Conservation (phyloP, 2,329 filamentous ascomycete species). For the Chrysoporthe cubensis region DNA sequence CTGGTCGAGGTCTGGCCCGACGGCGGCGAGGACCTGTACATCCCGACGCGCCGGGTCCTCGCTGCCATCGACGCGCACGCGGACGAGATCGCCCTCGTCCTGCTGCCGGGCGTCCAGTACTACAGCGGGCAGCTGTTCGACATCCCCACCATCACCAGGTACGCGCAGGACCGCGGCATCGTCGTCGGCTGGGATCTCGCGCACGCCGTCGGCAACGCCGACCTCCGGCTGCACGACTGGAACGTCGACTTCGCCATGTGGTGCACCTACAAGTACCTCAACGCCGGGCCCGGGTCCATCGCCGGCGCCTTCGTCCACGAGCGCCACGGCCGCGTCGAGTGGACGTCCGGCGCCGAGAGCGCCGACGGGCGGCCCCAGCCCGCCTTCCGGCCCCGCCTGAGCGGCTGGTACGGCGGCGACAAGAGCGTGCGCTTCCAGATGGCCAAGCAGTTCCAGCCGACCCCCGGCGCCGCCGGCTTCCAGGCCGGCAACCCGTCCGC, state of each 20-base stretch:
- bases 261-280: conserved; percentile 96
- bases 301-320: conserved; percentile 82
- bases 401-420: conserved; percentile 88
- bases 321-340: conserved; percentile 63
- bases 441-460: conserved; percentile 79
- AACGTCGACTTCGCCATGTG: conserved; percentile 88
- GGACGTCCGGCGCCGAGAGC: conserved; percentile 45
- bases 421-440: conserved; percentile 79
- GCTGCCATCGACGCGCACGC: conserved; percentile 75
- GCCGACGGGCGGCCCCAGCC: conserved; percentile 40
- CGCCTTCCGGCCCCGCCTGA: conserved; percentile 67
- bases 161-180: conserved; percentile 74
- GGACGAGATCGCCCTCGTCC: conserved; percentile 71
- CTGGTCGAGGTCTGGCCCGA: conserved; percentile 56
- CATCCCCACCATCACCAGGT: conserved; percentile 75
- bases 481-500: conserved; percentile 85
- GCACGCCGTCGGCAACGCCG: conserved; percentile 84
- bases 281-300: conserved; percentile 81
- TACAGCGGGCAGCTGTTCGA: conserved; percentile 91
- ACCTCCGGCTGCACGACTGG: conserved; percentile 82
- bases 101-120: conserved; percentile 88
- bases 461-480: conserved; percentile 77
- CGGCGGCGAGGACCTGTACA: conserved; percentile 47
- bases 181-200: conserved; percentile 87
- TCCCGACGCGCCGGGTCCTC: conserved; percentile 74